Conservation (phyloP, 148 eudicot species). For the Amaranthus hypochondriacus region DNA sequence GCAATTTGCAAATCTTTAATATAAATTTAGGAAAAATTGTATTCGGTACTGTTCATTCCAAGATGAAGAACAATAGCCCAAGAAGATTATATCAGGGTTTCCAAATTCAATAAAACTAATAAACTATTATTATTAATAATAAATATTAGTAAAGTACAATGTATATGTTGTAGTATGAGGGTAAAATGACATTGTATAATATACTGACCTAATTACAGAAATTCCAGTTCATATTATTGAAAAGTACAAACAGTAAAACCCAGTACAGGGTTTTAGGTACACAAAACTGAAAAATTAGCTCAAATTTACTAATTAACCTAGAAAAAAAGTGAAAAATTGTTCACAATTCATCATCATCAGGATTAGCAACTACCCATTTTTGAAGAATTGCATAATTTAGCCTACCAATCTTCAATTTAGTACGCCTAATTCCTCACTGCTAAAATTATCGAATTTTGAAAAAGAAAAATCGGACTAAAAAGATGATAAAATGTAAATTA, state of each 20-base stretch:
- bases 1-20: background rate
- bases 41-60: too few species aligned
- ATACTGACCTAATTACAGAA: background rate
- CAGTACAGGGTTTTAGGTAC: background rate
- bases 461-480: background rate
- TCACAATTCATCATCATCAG: background rate
- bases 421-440: too few species aligned
- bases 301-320: background rate
- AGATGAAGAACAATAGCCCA: too few species aligned
- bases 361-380: constrained; percentile 16
- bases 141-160: too few species aligned
- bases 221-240: constrained; percentile 10
- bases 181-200: background rate
- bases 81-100: too few species aligned
- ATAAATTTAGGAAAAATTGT: background rate
- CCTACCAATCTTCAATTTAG: too few species aligned
- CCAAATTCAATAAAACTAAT: too few species aligned
- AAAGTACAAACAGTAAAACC: background rate
- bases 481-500: background rate
- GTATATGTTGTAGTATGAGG: too few species aligned
- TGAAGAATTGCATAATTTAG: background rate
- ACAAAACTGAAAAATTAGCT: constrained; percentile 7
- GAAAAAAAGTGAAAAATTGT: background rate
- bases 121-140: too few species aligned
- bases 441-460: background rate